phyloP scores from a whole-genome alignment of 2,329 filamentous ascomycete genomes.

The Aspergillus neoniger region DNA sequence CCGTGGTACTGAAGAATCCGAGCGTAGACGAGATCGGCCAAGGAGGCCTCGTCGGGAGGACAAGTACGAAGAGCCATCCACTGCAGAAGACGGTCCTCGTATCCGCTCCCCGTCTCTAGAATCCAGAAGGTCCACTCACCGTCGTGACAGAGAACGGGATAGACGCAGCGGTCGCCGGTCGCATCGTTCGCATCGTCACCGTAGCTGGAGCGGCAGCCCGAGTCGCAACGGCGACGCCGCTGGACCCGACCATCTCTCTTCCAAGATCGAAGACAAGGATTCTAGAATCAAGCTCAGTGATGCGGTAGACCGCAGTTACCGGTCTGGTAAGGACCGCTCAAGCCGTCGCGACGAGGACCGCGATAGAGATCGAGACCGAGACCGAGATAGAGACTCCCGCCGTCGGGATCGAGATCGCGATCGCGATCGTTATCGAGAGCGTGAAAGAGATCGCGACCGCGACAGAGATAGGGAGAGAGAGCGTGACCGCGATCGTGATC shows the following conservation, averaged over 20 bases:
- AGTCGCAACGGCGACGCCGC: conserved; percentile 38
- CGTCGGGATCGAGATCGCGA: conserved; percentile 34
- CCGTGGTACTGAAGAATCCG: conserved; percentile 38
- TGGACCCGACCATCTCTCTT: conserved; percentile 40
- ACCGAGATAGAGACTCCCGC: conserved; percentile 9
- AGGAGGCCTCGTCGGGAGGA: conserved; percentile 38
- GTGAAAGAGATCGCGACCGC: conserved; percentile 29
- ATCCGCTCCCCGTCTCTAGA: conserved; percentile 68
- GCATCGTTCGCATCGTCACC: conserved; percentile 55
- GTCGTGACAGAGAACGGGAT: conserved; percentile 63
- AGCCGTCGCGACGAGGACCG: conserved; percentile 38
- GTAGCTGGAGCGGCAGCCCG: conserved; percentile 36
- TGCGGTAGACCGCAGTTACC: conserved; percentile 28
- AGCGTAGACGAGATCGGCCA: conserved; percentile 28
- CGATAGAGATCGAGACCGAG: conserved; percentile 26
- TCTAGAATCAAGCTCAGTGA: conserved; percentile 25
- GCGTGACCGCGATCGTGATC: conserved; percentile 28
- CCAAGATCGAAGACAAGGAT: conserved; percentile 25
- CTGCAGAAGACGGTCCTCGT: conserved; percentile 50
- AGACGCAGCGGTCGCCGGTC: conserved; percentile 45
- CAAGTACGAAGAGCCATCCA: conserved; percentile 48
- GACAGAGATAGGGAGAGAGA: conserved; percentile 42
- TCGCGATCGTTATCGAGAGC: conserved; percentile 47
- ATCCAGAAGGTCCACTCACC: conserved; percentile 59
- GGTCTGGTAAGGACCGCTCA: conserved; percentile 32